Percentiles rank a stretch among this genome's conserved stretches.
Evolutionary conservation across 768 basidiomycete genomes (phyloP).

Genomic region (Naganishia kalamii): DNA sequence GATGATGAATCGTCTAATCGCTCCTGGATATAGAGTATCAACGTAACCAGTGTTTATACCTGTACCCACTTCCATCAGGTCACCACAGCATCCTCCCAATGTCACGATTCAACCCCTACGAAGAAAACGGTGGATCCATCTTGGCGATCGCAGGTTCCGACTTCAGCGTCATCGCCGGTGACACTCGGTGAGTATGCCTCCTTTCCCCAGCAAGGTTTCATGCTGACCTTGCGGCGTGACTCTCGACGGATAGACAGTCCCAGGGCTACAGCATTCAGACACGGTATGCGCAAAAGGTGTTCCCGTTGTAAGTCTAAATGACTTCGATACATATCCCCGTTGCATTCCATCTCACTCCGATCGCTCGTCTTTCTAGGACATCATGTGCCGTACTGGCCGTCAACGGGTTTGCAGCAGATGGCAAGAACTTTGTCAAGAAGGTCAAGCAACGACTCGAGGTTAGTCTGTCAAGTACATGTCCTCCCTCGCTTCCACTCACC

Average conservation of each 20-base stretch:
- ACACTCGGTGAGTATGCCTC: slow-evolving; percentile 57
- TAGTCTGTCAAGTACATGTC: slow-evolving; percentile 30
- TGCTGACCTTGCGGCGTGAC: background rate
- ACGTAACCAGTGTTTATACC: background rate
- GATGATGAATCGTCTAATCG: background rate
- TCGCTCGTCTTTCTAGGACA: slow-evolving; percentile 54
- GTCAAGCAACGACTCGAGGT: slow-evolving; percentile 94
- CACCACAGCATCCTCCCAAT: background rate
- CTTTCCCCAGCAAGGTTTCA: background rate
- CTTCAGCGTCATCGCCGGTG: slow-evolving; percentile 90
- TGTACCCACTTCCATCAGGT: too few relatives aligned
- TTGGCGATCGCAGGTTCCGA: slow-evolving; percentile 82
- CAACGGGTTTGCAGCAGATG: slow-evolving; percentile 95
- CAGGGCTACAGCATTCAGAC: slow-evolving; percentile 98
- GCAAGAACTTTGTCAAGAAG: slow-evolving; percentile 94
- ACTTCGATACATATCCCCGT: background rate
- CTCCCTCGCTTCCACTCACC: background rate
- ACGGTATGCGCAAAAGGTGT: slow-evolving; percentile 91
- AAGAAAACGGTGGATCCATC: slow-evolving; percentile 91
- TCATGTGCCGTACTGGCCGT: slow-evolving; percentile 89
- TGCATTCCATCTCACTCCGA: background rate
- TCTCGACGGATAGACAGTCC: slow-evolving; percentile 55
- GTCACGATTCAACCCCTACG: slow-evolving; percentile 37
- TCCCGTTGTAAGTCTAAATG: slow-evolving; percentile 65
- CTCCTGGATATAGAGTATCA: background rate